A percentile compares a stretch with the other conserved stretches of the same genome.
Evolutionary conservation across 129 eudicot species (phyloP).

Genomic region (Smallanthus sonchifolius): DNA sequence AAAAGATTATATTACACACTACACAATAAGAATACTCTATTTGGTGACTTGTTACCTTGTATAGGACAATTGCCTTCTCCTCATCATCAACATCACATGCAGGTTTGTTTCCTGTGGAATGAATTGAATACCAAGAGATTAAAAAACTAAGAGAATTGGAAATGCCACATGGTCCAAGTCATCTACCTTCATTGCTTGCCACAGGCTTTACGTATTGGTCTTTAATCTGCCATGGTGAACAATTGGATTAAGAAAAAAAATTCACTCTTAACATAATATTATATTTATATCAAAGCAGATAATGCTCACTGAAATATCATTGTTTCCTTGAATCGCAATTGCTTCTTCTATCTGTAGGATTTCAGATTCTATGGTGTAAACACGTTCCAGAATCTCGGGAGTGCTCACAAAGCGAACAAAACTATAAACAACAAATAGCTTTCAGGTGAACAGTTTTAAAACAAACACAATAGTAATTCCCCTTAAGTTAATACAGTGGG

Average conservation of each 20-base stretch:
- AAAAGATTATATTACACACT: background rate
- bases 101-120: conserved; percentile 49
- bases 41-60: conserved; percentile 49
- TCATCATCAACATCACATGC: conserved; percentile 36
- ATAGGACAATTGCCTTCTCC: conserved; percentile 85
- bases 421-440: conserved; percentile 38
- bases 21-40: background rate
- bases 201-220: conserved; percentile 46
- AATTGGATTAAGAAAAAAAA: background rate
- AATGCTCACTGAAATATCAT: conserved; percentile 28
- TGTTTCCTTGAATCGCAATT: conserved; percentile 60
- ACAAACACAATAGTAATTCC: too few relatives aligned
- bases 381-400: conserved; percentile 93
- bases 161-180: background rate
- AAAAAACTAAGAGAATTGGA: background rate
- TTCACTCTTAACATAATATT: background rate
- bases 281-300: background rate
- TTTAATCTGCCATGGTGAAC: conserved; percentile 44
- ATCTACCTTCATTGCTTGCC: conserved; percentile 56
- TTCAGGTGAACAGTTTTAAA: background rate
- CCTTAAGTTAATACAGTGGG: too few relatives aligned
- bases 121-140: conserved; percentile 12
- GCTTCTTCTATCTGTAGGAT: conserved; percentile 83
- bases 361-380: conserved; percentile 86
- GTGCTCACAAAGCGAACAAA: conserved; percentile 99